Base-by-base conservation (phyloP, 139 green algal genomes). In the Raphidocelis subcapitata region DNA sequence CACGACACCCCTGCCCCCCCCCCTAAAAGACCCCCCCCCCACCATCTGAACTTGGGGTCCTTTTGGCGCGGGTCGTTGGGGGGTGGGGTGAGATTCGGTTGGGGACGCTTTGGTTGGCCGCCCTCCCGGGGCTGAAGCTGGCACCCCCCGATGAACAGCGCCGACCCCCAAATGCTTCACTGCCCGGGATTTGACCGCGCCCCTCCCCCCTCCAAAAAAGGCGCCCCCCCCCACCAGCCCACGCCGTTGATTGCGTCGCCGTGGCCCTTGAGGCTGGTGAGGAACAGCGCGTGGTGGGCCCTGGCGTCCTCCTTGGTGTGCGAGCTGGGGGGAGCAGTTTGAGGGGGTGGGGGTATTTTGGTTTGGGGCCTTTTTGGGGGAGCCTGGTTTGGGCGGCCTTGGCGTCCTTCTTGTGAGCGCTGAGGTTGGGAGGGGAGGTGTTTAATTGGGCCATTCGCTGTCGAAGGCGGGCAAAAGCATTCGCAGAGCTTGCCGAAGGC, bases 181-280 rank as follows among this genome's bases (percentile, higher is more conserved):
- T n/a, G n/a, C n/a, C n/a, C n/a, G n/a, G n/a, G n/a, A n/a, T n/a
- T n/a, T n/a, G n/a, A n/a, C n/a, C n/a, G n/a, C n/a, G n/a, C n/a
- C n/a, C n/a, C n/a, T n/a, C n/a, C n/a, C n/a, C n/a, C n/a, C n/a
- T n/a, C n/a, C n/a, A n/a, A n/a, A n/a, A n/a, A n/a, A n/a, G n/a
- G n/a, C n/a, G n/a, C n/a, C n/a, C n/a, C n/a, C n/a, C n/a, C 41
- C 68, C n/a, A 44, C 82, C 82, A 87, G 32, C 67, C 60, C 12
- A 82, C 56, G 14, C 26, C 44, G 60, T 81, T 73, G 36, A 87
- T 79, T 0, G 65, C 67, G 52, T 87, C 82, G 8, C n/a, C 72
- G 32, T 87, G 82, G 24, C 78, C 82, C 75, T 85, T 85, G 29
- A 88, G 67, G 3, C 73, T 85, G 73, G 82, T 84, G 55, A 88